phyloP scores from a whole-genome alignment of 2,329 filamentous ascomycete species.

The Cryphonectria carpinicola region DNA sequence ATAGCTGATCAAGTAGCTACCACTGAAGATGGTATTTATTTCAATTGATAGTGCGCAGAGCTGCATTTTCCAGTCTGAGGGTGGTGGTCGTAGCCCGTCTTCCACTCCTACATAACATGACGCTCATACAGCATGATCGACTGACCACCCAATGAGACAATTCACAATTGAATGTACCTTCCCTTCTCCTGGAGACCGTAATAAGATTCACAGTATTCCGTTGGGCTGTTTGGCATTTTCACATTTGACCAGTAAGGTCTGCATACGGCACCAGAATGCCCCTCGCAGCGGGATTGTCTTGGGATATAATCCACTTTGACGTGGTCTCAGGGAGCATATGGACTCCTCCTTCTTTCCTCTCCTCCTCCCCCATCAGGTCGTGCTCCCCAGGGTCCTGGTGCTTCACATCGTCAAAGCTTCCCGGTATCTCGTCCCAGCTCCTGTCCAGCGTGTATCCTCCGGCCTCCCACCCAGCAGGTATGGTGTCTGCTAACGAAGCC shows the following conservation, averaged over 20 bases:
- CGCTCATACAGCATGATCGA: too few species aligned
- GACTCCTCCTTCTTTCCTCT: not conserved
- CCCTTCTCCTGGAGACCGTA: not conserved
- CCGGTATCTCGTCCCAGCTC: constrained; percentile 17
- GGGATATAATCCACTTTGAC: not conserved
- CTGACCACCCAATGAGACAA: not conserved
- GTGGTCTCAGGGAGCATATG: not conserved
- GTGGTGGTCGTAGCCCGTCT: too few species aligned
- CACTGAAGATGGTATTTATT: too few species aligned
- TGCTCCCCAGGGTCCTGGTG: constrained; percentile 14
- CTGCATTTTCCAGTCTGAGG: not conserved
- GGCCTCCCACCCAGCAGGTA: not conserved
- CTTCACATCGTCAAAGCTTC: constrained; percentile 12
- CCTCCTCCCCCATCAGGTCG: constrained; percentile 12
- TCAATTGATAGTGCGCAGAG: not conserved
- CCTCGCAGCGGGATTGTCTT: not conserved
- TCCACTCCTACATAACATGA: too few species aligned
- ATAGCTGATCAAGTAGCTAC: too few species aligned
- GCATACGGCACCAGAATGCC: not conserved
- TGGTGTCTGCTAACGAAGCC: constrained; percentile 17
- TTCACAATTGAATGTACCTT: not conserved
- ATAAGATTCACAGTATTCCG: not conserved
- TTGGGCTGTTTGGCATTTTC: not conserved
- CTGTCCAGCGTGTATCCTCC: constrained; percentile 23
- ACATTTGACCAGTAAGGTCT: not conserved